A percentile compares a stretch with the other conserved stretches of the same genome.
These are phyloP conservation scores for Passalora sequoiae DNA, from an alignment of 2,329 filamentous ascomycete species.

Conservation along the genomic window DNA sequence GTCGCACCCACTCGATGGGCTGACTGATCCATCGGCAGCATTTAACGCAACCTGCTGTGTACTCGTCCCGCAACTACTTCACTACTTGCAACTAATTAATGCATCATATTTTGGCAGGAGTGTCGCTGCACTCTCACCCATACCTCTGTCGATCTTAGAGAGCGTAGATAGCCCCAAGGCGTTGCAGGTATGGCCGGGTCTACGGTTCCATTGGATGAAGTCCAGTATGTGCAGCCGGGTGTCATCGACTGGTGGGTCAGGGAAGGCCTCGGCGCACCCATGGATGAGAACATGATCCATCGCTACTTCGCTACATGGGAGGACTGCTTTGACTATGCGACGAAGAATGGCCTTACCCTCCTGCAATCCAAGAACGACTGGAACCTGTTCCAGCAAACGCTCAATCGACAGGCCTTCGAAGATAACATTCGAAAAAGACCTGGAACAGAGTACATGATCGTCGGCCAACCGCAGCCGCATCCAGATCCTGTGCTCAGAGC, in stretches of 20 bases:
- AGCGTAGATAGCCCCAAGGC: no score
- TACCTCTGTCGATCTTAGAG: no score
- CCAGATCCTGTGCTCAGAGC: slow-evolving; percentile 36
- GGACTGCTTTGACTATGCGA: slow-evolving; percentile 55
- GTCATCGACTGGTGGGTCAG: slow-evolving; percentile 29
- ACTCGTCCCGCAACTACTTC: no score
- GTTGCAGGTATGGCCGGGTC: slow-evolving; percentile 23
- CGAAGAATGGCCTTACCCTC: slow-evolving; percentile 55
- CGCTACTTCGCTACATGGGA: slow-evolving; percentile 59
- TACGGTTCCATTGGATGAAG: slow-evolving; percentile 27
- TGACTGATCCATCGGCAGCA: no score
- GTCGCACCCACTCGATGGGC: no score
- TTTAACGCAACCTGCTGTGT: no score
- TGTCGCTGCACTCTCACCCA: no score
- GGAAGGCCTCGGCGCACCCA: slow-evolving; percentile 17
- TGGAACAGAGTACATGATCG: slow-evolving; percentile 57
- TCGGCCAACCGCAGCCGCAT: slow-evolving; percentile 51
- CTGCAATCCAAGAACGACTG: slow-evolving; percentile 49
- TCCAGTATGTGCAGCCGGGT: slow-evolving; percentile 16
- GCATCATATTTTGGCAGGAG: no score
- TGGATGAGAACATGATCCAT: slow-evolving; percentile 45
- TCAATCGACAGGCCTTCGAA: slow-evolving; percentile 55
- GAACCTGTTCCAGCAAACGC: slow-evolving; percentile 46
- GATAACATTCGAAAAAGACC: slow-evolving; percentile 49
- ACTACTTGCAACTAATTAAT: no score